Conservation (phyloP, 2,329 filamentous ascomycete genomes). For the Penicillium palitans region DNA sequence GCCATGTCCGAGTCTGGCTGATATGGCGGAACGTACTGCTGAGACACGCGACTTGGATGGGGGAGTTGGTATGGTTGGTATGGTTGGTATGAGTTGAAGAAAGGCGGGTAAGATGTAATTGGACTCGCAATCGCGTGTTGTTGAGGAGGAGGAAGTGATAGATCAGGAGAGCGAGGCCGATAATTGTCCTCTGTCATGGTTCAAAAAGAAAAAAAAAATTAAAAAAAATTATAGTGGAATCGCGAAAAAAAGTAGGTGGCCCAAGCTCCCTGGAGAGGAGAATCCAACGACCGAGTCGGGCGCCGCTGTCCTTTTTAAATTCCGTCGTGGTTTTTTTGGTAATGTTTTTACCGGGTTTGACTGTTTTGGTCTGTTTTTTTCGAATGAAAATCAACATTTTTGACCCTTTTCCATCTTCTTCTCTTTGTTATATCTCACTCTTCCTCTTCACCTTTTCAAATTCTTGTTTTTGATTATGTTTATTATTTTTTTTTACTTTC, state of each 20-base stretch:
- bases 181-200: conserved; percentile 51
- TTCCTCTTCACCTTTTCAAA: neutral
- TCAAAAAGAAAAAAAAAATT: conserved; percentile 7
- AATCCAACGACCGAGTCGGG: conserved; percentile 17
- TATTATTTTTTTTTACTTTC: too few relatives aligned
- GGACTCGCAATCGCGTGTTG: neutral
- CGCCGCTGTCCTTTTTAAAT: conserved; percentile 41
- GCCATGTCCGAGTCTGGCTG: conserved; percentile 42
- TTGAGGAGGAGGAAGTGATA: conserved; percentile 50
- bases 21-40: conserved; percentile 40
- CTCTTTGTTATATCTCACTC: neutral
- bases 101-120: conserved; percentile 12
- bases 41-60: conserved; percentile 26
- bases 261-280: conserved; percentile 19
- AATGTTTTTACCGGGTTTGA: neutral
- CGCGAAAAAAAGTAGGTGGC: conserved; percentile 15
- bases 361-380: conserved; percentile 5
- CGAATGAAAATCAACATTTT: neutral
- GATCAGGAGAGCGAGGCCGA: conserved; percentile 51
- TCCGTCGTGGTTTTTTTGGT: conserved; percentile 16
- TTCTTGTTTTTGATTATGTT: neutral
- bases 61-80: conserved; percentile 1
- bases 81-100: conserved; percentile 14
- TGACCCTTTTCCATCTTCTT: neutral
- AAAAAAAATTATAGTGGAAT: conserved; percentile 7